Base-by-base conservation (phyloP, 495 filamentous ascomycete species). In the Usnea hakonensis region DNA sequence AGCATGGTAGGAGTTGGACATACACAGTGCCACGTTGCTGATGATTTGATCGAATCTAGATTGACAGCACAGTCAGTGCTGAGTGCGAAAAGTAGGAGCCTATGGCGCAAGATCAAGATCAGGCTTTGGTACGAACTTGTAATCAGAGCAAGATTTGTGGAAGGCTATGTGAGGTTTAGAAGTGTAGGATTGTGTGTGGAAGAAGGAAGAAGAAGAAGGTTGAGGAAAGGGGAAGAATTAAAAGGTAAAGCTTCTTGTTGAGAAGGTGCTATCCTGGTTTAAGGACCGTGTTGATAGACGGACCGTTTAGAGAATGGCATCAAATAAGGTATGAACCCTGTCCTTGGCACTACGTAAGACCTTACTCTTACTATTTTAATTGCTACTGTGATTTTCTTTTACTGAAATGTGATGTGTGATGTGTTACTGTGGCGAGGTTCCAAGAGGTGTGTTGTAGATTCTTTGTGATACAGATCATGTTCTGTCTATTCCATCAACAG, bases 191-290 rank as follows among this genome's bases (percentile, higher is more conserved):
- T 32, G 16, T n/a, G 19, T 6, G 26, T 52, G 5, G 13, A 52
- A 16, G 16, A 52, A 52, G 6, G 48, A 32, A 52, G 28, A 38
- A 38, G 14, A 52, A 17, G 26, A 17, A 1, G 14, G 13, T 19
- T 26, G 14, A 32, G 23, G 0, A 28, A 28, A 9, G 32, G 48
- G 26, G 16, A 32, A 52, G 11, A 28, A 19, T 19, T 21, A 11
- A 16, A 0, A 13, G 28, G 13, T 8, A 19, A 28, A 52, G 48
- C 48, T 52, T 52, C 48, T n/a, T 52, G 48, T 52, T 52, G 48
- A 52, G 46, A 50, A 50, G 48, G 48, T 52, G 48, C 32, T 52
- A 52, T 32, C 48, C 26, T 52, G 26, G 17, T 46, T 41, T 32
- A 28, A 17, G 32, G 48, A 32, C 32, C 0, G 48, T 52, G 48